Percentiles rank a stretch among this genome's conserved stretches.
phyloP scores from a whole-genome alignment of 768 basidiomycete genomes.

The Suillus decipiens region DNA sequence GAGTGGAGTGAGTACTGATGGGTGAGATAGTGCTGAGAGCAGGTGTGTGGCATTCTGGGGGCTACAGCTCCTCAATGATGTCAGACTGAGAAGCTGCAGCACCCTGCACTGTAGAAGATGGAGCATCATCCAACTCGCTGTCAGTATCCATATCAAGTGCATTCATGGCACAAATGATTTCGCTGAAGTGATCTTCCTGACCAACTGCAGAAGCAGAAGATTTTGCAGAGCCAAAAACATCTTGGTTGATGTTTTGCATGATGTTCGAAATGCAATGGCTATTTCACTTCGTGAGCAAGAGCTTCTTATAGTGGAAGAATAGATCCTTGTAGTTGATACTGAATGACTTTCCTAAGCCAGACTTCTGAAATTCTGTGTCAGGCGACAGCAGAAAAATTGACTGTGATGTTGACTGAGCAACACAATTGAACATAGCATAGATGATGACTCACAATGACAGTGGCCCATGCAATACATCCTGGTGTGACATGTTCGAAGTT shows the following conservation, averaged over 20 bases:
- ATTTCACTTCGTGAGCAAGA: slow-evolving; percentile 4
- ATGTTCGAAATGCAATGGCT: neutral
- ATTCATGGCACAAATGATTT: neutral
- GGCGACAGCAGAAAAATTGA: slow-evolving; percentile 3
- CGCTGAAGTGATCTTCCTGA: neutral
- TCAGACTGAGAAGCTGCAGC: neutral
- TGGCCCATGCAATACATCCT: slow-evolving; percentile 4
- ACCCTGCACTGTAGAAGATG: neutral
- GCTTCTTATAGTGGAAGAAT: slow-evolving; percentile 9
- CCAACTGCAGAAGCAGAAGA: neutral
- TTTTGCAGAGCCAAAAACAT: neutral
- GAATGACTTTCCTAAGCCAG: slow-evolving; percentile 3
- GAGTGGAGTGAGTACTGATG: neutral
- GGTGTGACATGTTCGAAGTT: slow-evolving; percentile 2
- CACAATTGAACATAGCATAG: neutral
- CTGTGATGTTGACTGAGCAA: neutral
- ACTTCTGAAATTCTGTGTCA: neutral
- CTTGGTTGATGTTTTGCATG: neutral
- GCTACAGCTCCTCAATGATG: neutral
- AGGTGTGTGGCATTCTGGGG: neutral
- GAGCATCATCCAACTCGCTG: neutral
- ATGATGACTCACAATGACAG: slow-evolving; percentile 5
- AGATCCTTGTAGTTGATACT: slow-evolving; percentile 4
- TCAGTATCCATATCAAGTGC: neutral
- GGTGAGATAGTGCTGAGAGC: neutral